phyloP scores from a whole-genome alignment of 441 rosid species.

The Capsella rubella region DNA sequence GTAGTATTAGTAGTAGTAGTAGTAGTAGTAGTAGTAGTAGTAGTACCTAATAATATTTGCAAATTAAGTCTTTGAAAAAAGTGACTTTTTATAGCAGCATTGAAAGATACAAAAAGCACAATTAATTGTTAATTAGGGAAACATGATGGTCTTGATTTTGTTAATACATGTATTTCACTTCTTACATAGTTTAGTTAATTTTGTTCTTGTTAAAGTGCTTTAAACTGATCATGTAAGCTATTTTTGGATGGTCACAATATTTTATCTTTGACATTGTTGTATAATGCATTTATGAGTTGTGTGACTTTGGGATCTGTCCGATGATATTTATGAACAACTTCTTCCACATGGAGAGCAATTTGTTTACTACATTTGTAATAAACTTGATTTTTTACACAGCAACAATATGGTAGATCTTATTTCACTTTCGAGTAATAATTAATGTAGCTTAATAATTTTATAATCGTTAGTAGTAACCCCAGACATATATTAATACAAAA shows the following conservation, averaged over 20 bases:
- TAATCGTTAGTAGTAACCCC: background rate
- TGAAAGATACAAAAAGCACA: conserved; percentile 12
- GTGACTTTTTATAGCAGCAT: conserved; percentile 18
- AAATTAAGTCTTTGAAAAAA: conserved; percentile 1
- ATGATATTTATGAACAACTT: background rate
- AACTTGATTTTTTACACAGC: background rate
- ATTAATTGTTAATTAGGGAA: conserved; percentile 15
- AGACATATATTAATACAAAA: background rate
- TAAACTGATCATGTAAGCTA: background rate
- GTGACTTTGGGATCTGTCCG: background rate
- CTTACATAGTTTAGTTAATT: background rate
- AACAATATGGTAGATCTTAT: background rate
- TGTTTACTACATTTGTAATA: background rate
- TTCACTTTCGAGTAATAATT: background rate
- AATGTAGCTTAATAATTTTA: background rate
- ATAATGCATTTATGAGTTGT: conserved; percentile 21
- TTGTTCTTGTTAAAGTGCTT: background rate
- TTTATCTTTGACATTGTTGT: conserved; percentile 3
- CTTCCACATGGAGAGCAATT: conserved; percentile 13
- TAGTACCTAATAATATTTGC: conserved; percentile 14
- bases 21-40: background rate
- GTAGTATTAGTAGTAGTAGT: too few species aligned
- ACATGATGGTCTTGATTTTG: conserved; percentile 21
- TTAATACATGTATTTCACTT: background rate
- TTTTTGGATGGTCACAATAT: background rate